Conservation (phyloP, 805 yeast species). For the Metschnikowia aberdeeniae region DNA sequence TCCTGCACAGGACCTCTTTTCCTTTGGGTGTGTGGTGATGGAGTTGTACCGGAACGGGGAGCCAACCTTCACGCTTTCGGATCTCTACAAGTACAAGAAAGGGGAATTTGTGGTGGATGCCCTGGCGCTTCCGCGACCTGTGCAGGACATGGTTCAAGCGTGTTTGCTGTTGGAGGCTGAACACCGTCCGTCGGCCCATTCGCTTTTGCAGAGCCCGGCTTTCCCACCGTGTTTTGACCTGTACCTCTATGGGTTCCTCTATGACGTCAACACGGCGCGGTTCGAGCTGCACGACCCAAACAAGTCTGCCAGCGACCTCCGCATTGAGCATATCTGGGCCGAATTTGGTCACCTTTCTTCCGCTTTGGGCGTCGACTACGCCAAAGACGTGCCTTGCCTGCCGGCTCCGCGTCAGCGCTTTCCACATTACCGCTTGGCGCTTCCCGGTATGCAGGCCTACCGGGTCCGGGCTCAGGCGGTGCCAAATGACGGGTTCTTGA, state of each 20-base stretch:
- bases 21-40: conserved; percentile 84
- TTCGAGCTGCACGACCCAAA: conserved; percentile 18
- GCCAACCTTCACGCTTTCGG: conserved; percentile 82
- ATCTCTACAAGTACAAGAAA: conserved; percentile 75
- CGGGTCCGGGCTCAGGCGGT: conserved; percentile 30
- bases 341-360: conserved; percentile 48
- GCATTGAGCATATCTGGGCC: conserved; percentile 56
- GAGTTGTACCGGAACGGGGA: conserved; percentile 85
- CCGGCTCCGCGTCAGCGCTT: background rate
- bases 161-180: conserved; percentile 66
- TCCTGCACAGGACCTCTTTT: conserved; percentile 74
- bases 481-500: conserved; percentile 24
- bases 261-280: conserved; percentile 23
- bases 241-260: conserved; percentile 66
- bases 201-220: conserved; percentile 46
- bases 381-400: background rate
- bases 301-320: conserved; percentile 33
- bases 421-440: conserved; percentile 38
- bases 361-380: conserved; percentile 23
- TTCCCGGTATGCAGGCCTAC: conserved; percentile 52
- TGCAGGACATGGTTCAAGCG: conserved; percentile 52
- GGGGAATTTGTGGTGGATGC: conserved; percentile 65
- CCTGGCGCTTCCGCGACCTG: conserved; percentile 48
- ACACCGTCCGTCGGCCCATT: conserved; percentile 52
- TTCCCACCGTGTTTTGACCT: conserved; percentile 70